Base-by-base conservation (phyloP, 306 rosid species). In the Heteromeles arbutifolia region DNA sequence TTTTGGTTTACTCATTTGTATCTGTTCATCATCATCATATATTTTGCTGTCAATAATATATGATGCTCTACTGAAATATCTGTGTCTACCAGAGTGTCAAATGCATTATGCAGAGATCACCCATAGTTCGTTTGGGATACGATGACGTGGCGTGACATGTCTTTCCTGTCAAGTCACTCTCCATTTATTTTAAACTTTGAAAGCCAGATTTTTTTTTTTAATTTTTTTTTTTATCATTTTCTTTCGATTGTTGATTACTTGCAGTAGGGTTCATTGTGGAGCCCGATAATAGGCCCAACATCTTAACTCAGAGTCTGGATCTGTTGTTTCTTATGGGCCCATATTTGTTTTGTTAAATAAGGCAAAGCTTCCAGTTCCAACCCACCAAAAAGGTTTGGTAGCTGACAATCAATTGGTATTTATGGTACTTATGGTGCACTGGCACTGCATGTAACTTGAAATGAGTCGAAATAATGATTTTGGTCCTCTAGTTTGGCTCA, bases 161-260 rank as follows among this genome's bases (percentile, higher is more conserved):
- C 86, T 78, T 81, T 44, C 83, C 45, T 86, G 86, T 83, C 83
- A 52, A 81, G 83, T 85, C 96, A 73, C 90, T 21, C 65, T 86
- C 90, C 77, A 70, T 74, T 78, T 82, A 80, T 84, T 78, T 78
- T 76, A 79, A 84, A 80, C 78, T 70, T 39, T 34, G 74, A 74
- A 64, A 79, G 80, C 74, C 78, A 79, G 78, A 79, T 83, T 77
- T 31, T 3, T 31, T 31, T 31, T 4, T 31, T 31, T 74, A 74
- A 85, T 76, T 82, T 9, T 4, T 2, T 21, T 3, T 57, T 22
- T 22, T 56, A 21, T 26, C 15, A 5, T 6, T 28, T 61, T 14
- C 11, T n/a, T 56, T 3, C 13, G 4, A n/a, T 59, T 29, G 74
- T 84, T 39, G 79, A 80, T 82, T 64, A 70, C 54, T 5, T 48